Evolutionary conservation across 805 yeast genomes (phyloP).

Genomic region (Wickerhamomyces rabaulensis): DNA sequence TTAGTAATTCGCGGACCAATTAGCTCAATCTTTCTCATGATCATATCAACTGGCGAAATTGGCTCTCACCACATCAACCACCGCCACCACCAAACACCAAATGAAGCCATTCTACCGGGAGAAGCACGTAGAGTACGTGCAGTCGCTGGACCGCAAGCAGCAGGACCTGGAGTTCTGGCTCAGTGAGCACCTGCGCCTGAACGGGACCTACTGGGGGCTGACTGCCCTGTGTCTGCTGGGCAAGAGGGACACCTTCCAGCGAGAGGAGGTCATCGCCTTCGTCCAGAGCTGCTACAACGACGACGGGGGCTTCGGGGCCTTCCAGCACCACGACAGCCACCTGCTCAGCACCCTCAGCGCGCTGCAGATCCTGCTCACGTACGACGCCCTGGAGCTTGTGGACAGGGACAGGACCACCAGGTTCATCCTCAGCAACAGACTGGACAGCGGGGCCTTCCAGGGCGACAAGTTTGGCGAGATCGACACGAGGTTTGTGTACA

Average conservation of each 20-base stretch:
- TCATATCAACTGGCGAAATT: no score
- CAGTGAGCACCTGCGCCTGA: constrained; percentile 82
- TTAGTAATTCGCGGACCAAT: no score
- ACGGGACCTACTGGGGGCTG: constrained; percentile 94
- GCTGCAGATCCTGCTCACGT: constrained; percentile 69
- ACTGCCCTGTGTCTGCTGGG: constrained; percentile 64
- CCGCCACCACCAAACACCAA: neutral
- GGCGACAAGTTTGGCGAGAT: constrained; percentile 93
- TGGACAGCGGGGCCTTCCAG: constrained; percentile 64
- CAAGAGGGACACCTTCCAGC: constrained; percentile 51
- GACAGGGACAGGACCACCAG: constrained; percentile 29
- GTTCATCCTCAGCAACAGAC: constrained; percentile 33
- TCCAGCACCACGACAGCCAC: constrained; percentile 87
- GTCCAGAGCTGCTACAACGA: constrained; percentile 61
- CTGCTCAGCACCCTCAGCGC: constrained; percentile 81
- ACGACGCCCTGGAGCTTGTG: constrained; percentile 48
- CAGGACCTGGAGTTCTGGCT: constrained; percentile 78
- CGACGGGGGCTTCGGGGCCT: constrained; percentile 84
- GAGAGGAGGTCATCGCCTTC: constrained; percentile 58
- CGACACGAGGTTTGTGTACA: constrained; percentile 87
- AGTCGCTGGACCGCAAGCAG: constrained; percentile 46
- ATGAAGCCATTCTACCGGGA: constrained; percentile 24
- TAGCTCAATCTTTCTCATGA: no score
- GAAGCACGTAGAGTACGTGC: constrained; percentile 57
- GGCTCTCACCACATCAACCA: no score